These are phyloP conservation scores for Penicillium bialowiezense DNA, from an alignment of 495 filamentous ascomycete genomes.

Conservation along the genomic window DNA sequence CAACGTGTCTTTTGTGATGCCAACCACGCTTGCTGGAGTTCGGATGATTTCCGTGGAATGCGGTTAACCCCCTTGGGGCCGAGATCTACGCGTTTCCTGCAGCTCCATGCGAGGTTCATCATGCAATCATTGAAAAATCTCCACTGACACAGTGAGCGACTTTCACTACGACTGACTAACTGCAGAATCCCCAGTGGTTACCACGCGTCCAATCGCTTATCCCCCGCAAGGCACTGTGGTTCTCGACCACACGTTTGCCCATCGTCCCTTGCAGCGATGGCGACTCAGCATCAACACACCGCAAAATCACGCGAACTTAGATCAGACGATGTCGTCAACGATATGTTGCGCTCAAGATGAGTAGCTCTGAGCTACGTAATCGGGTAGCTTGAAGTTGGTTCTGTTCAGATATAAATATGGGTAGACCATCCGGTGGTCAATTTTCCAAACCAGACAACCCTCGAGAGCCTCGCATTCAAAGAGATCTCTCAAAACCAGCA, in stretches of 20 bases:
- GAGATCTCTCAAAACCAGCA: neutral
- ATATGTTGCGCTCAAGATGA: conserved; percentile 33
- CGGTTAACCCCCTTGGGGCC: conserved; percentile 16
- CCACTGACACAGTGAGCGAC: conserved; percentile 8
- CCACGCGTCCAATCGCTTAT: conserved; percentile 7
- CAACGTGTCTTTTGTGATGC: conserved; percentile 1
- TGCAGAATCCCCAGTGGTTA: conserved; percentile 10
- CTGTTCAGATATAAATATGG: conserved; percentile 23
- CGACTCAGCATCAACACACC: conserved; percentile 10
- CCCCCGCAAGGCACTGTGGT: conserved; percentile 22
- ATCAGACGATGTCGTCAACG: conserved; percentile 43
- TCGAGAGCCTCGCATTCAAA: conserved; percentile 4
- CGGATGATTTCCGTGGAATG: conserved; percentile 19
- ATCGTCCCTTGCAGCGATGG: conserved; percentile 50
- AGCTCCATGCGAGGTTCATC: conserved; percentile 24
- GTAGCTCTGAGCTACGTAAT: conserved; percentile 15
- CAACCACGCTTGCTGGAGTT: neutral
- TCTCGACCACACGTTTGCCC: conserved; percentile 17
- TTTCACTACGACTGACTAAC: conserved; percentile 1
- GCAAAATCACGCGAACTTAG: conserved; percentile 22
- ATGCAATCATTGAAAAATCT: conserved; percentile 6
- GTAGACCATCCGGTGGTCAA: conserved; percentile 1
- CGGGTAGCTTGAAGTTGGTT: neutral
- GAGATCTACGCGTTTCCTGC: conserved; percentile 14
- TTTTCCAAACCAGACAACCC: conserved; percentile 15